Evolutionary conservation across 108 stramenopile species (phyloP), one percentile per base, ranked within the genome.

Genomic region (Cyclostephanos invisitatus): DNA sequence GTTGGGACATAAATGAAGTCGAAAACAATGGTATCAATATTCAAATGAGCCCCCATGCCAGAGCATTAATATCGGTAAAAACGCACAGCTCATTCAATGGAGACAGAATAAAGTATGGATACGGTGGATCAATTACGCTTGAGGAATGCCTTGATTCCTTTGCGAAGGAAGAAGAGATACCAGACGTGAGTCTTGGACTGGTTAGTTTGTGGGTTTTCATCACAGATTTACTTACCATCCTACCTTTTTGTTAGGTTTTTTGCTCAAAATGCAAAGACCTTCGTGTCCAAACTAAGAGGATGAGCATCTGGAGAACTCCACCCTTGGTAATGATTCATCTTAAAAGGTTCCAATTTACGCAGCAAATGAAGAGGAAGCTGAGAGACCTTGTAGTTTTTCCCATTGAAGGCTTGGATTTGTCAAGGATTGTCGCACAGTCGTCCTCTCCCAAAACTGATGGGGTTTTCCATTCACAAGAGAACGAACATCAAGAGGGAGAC

Each of bases 311-410:
- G 97, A 82, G 91, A 63, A 77, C 94, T 47, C 98, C 98, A 35
- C 96, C 96, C 10, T 70, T 98, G 37, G 85, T 97, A 46, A 96
- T 98, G 38, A 91, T 98, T 56, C 97, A 97, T 57, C 68, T 99
- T 75, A 99, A 99, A 77, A 95, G 98, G 46, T 97, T 99, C 76
- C 95, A 96, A 54, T 92, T 87, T 68, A 91, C 94, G n/a, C 82
- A 87, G 49, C 85, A 85, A 44, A 93, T 92, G 88, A 80, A 90
- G 46, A 68, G 94, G 79, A 98, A 98, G 75, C 81, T 99, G 57
- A 85, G 96, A 48, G 96, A 98, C 50, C 72, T 96, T 29, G 98
- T 99, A 17, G 68, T 80, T 2, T 99, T 98, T 72, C 97, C 97
- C 9, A 72, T 96, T 7, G 85, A 92, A 64, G 95, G 91, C 24